A percentile compares a stretch with the other conserved stretches of the same genome.
Evolutionary conservation across 2,329 filamentous ascomycete genomes (phyloP).

Genomic region (Colletotrichum camelliae): DNA sequence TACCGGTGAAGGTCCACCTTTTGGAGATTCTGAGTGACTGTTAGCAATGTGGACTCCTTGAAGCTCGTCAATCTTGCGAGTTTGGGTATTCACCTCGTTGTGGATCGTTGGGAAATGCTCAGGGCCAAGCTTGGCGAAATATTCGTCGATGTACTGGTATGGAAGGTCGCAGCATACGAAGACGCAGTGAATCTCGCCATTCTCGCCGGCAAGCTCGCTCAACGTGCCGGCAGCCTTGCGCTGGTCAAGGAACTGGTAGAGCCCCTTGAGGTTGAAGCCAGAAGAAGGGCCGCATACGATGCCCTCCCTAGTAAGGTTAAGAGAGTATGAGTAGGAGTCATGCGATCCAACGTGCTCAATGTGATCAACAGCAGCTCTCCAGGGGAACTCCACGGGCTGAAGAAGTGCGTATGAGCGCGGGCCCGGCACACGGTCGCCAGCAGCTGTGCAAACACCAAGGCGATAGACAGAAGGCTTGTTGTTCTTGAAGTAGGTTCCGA

Average conservation of each 20-base stretch:
- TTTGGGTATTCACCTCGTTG: conserved; percentile 36
- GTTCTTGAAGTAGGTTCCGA: conserved; percentile 55
- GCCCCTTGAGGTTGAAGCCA: conserved; percentile 60
- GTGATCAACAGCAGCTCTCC: conserved; percentile 58
- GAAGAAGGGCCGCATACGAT: conserved; percentile 66
- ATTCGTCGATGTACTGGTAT: conserved; percentile 66
- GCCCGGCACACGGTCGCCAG: conserved; percentile 63
- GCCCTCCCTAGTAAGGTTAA: conserved; percentile 61
- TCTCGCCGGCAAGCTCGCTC: conserved; percentile 44
- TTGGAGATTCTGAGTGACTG: conserved; percentile 41
- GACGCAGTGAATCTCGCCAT: conserved; percentile 56
- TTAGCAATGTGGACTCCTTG: conserved; percentile 22
- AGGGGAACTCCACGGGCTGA: conserved; percentile 60
- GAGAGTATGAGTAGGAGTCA: conserved; percentile 57
- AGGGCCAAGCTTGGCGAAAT: conserved; percentile 60
- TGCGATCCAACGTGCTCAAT: conserved; percentile 62
- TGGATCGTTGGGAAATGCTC: conserved; percentile 54
- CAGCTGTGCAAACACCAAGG: conserved; percentile 59
- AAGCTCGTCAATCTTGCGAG: neutral
- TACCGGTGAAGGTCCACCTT: conserved; percentile 59
- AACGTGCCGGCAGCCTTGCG: conserved; percentile 51
- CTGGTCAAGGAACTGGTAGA: conserved; percentile 55
- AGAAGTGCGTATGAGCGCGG: conserved; percentile 59
- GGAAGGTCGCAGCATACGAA: conserved; percentile 69
- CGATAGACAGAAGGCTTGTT: conserved; percentile 51